Percentiles rank a stretch among this genome's conserved stretches.
Evolutionary conservation across 2,329 filamentous ascomycete species (phyloP).

Genomic region (Lachnellula suecica): DNA sequence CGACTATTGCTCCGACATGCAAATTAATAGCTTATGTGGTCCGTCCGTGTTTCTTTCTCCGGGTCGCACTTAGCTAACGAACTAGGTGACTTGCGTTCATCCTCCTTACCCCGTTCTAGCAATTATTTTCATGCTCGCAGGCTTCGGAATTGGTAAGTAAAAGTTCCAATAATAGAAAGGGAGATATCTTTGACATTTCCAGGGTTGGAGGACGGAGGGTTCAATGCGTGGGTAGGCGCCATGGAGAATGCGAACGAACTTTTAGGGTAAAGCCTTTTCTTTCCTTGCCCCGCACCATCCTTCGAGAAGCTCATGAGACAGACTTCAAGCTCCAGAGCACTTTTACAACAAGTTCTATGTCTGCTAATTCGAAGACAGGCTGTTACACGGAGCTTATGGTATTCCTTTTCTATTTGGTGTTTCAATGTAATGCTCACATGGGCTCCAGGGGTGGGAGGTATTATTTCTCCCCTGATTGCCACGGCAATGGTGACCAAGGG

Average conservation of each 20-base stretch:
- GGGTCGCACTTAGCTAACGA: background rate
- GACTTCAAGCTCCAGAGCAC: background rate
- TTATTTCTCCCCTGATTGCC: slow-evolving; percentile 67
- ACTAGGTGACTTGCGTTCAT: slow-evolving; percentile 53
- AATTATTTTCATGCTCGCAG: slow-evolving; percentile 62
- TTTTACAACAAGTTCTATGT: background rate
- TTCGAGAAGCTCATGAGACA: background rate
- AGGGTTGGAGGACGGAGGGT: slow-evolving; percentile 52
- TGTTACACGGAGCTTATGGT: no score
- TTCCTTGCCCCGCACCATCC: background rate
- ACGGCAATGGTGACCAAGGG: slow-evolving; percentile 70
- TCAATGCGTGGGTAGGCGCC: slow-evolving; percentile 64
- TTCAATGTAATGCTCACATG: no score
- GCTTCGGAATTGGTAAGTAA: slow-evolving; percentile 58
- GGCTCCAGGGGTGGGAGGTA: slow-evolving; percentile 70
- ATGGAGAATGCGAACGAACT: slow-evolving; percentile 65
- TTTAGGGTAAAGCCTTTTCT: background rate
- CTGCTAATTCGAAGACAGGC: slow-evolving; percentile 41
- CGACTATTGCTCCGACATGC: slow-evolving; percentile 44
- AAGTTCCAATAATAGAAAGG: no score
- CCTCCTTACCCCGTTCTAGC: slow-evolving; percentile 69
- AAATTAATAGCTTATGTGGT: slow-evolving; percentile 65
- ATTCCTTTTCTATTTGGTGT: no score
- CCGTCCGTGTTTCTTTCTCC: background rate
- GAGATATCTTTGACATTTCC: no score